Conservation (phyloP, 2,329 filamentous ascomycete genomes). For the Penicillium sp. region DNA sequence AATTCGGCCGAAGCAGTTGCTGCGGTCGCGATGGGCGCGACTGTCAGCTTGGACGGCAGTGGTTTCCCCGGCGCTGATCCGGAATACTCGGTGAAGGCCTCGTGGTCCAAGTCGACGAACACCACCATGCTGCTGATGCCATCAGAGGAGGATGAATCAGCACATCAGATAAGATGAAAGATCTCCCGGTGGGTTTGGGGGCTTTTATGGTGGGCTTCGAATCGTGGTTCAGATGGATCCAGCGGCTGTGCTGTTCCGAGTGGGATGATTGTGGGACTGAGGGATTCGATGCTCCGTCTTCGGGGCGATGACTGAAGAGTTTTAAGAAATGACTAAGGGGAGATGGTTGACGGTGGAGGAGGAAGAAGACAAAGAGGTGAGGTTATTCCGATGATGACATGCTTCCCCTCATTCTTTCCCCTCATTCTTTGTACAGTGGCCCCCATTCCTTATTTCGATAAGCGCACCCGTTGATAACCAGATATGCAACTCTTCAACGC, state of each 20-base stretch:
- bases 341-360: neutral
- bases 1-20: slow-evolving; percentile 8
- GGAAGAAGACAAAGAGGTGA: neutral
- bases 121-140: slow-evolving; percentile 42
- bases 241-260: slow-evolving; percentile 16
- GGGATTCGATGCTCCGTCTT: slow-evolving; percentile 26
- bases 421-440: no score
- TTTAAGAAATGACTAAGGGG: slow-evolving; percentile 9
- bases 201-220: slow-evolving; percentile 12
- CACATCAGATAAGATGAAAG: slow-evolving; percentile 24
- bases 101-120: slow-evolving; percentile 47
- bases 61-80: slow-evolving; percentile 23
- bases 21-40: slow-evolving; percentile 11
- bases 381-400: neutral
- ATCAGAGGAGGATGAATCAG: slow-evolving; percentile 24
- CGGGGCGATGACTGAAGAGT: slow-evolving; percentile 8
- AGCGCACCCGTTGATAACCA: neutral
- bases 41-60: slow-evolving; percentile 21
- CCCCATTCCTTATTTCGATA: neutral
- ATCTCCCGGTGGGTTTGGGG: neutral
- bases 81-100: slow-evolving; percentile 32
- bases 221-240: slow-evolving; percentile 8
- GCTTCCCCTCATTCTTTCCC: neutral
- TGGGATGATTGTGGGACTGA: slow-evolving; percentile 30
- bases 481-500: neutral